phyloP scores from a whole-genome alignment of 75 land plant genomes.

The Cryptomeria japonica region DNA sequence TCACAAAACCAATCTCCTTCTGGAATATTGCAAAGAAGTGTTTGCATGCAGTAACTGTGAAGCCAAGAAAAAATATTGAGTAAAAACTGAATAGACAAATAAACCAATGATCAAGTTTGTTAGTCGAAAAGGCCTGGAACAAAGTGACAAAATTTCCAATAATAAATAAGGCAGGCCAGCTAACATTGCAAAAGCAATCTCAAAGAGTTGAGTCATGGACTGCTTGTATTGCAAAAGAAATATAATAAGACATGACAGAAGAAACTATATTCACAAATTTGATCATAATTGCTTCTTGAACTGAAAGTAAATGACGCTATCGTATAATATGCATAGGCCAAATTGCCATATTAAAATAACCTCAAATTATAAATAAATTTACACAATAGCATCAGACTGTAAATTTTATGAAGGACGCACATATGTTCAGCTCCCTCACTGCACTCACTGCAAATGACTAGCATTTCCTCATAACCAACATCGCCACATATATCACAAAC shows the following conservation, averaged over 20 bases:
- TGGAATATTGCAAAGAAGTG: conserved; percentile 19
- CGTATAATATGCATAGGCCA: not conserved
- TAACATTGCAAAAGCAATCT: not conserved
- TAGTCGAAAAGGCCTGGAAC: not conserved
- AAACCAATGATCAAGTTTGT: not conserved
- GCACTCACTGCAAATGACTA: conserved; percentile 40
- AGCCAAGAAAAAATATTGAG: not conserved
- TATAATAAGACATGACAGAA: not conserved
- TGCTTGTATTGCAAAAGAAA: conserved; percentile 1
- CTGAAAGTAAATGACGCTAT: not conserved
- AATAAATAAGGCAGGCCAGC: not conserved
- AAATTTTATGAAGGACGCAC: conserved; percentile 22
- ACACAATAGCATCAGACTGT: not conserved
- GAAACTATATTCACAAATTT: not conserved
- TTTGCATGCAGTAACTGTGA: conserved; percentile 39
- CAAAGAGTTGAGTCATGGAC: not conserved
- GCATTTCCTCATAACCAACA: conserved; percentile 40
- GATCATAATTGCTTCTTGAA: not conserved
- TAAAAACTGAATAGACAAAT: not conserved
- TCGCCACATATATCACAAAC: conserved; percentile 55
- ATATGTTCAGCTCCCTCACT: conserved; percentile 42
- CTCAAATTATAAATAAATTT: not conserved
- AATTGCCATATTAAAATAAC: not conserved
- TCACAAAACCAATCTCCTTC: conserved; percentile 37
- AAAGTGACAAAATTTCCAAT: not conserved